Evolutionary conservation across 2,329 filamentous ascomycete genomes (phyloP).

Genomic region (Venturia oleaginea): DNA sequence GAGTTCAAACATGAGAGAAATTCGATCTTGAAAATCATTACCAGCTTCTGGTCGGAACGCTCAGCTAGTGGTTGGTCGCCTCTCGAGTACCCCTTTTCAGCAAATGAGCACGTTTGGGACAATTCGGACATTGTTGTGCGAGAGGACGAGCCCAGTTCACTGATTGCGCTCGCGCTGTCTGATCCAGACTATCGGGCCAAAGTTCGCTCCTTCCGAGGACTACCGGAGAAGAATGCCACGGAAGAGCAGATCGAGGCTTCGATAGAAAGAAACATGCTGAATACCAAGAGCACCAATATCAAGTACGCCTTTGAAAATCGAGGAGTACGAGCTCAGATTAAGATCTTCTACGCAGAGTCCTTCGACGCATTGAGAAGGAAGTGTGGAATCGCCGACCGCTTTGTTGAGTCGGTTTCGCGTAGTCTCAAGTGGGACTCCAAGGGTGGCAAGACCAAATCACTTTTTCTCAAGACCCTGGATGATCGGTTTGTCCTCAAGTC

Average conservation of each 20-base stretch:
- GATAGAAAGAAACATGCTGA: constrained; percentile 76
- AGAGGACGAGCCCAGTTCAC: constrained; percentile 92
- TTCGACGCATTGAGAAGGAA: constrained; percentile 91
- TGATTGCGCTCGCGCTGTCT: constrained; percentile 86
- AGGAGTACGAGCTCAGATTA: constrained; percentile 91
- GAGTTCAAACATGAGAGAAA: constrained; percentile 89
- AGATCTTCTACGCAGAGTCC: constrained; percentile 97
- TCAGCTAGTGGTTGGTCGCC: constrained; percentile 91
- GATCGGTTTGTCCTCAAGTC: constrained; percentile 91
- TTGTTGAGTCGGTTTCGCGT: constrained; percentile 87
- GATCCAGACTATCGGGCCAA: constrained; percentile 82
- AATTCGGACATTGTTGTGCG: constrained; percentile 95
- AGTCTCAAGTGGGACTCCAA: constrained; percentile 98
- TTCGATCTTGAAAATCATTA: constrained; percentile 88
- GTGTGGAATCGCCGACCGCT: constrained; percentile 85
- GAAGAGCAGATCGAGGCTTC: constrained; percentile 52
- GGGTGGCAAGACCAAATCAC: constrained; percentile 93
- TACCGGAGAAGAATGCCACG: constrained; percentile 21
- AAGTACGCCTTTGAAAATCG: constrained; percentile 95
- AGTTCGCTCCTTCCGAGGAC: constrained; percentile 53
- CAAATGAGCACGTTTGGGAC: constrained; percentile 89
- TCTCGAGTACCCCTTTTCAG: constrained; percentile 75
- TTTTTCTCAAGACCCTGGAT: constrained; percentile 94
- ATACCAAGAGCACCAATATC: constrained; percentile 81
- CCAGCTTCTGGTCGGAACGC: constrained; percentile 96